Conservation (phyloP, 2,329 filamentous ascomycete species). For the Xylariales sp. region DNA sequence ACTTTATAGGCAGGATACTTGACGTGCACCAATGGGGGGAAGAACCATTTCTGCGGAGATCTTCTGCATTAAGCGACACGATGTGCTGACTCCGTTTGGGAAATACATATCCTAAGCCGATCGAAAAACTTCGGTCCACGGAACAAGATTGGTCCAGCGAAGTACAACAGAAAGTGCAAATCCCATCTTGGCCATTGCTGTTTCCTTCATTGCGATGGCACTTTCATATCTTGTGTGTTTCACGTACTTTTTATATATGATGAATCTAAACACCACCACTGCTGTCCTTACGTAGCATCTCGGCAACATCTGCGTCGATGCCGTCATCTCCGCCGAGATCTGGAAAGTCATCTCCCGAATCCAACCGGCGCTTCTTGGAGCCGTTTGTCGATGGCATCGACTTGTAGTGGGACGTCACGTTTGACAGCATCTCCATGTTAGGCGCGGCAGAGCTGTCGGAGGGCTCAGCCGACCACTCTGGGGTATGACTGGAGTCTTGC, state of each 20-base stretch:
- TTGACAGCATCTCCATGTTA: conserved; percentile 35
- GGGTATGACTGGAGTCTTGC: conserved; percentile 14
- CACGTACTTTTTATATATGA: background rate
- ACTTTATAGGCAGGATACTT: too few species aligned
- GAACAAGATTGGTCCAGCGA: too few species aligned
- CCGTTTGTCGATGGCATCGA: conserved; percentile 47
- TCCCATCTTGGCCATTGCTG: background rate
- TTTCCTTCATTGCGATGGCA: background rate
- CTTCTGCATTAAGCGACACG: too few species aligned
- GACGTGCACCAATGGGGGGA: too few species aligned
- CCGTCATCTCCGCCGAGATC: conserved; percentile 50
- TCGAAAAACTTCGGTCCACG: too few species aligned
- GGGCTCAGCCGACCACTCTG: conserved; percentile 15
- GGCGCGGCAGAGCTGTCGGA: conserved; percentile 21
- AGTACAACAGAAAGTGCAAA: background rate
- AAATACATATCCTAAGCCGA: too few species aligned
- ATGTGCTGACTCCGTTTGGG: too few species aligned
- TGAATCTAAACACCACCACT: conserved; percentile 7
- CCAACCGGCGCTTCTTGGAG: conserved; percentile 53
- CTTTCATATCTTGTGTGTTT: too few species aligned
- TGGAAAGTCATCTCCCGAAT: conserved; percentile 46
- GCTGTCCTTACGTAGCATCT: conserved; percentile 45
- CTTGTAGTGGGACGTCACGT: conserved; percentile 40
- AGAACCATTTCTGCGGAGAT: too few species aligned
- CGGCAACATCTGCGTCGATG: conserved; percentile 53